Conservation (phyloP, 805 yeast genomes). For the Candida dajiaensis region DNA sequence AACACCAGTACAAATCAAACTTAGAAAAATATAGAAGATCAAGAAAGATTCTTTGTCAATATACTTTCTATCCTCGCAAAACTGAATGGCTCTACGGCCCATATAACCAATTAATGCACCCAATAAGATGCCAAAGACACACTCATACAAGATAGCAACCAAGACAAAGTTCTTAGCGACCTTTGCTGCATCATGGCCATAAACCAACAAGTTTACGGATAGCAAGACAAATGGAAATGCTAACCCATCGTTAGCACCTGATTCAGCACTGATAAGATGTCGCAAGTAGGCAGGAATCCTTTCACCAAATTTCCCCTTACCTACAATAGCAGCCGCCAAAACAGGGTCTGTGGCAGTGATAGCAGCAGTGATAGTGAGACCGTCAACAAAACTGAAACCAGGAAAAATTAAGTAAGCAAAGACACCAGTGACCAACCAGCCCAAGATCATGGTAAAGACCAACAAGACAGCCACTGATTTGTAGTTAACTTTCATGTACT, state of each 20-base stretch:
- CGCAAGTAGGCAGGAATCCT: slow-evolving; percentile 90
- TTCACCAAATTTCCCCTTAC: slow-evolving; percentile 85
- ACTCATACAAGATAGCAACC: slow-evolving; percentile 71
- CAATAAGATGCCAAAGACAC: slow-evolving; percentile 67
- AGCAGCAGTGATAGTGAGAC: slow-evolving; percentile 74
- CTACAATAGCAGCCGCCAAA: slow-evolving; percentile 92
- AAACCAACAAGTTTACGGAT: slow-evolving; percentile 57
- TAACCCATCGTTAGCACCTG: slow-evolving; percentile 91
- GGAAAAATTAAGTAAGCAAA: slow-evolving; percentile 77
- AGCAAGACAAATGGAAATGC: slow-evolving; percentile 83
- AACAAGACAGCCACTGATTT: slow-evolving; percentile 65
- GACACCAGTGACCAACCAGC: slow-evolving; percentile 78
- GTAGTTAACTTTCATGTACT: slow-evolving; percentile 83
- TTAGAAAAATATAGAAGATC: slow-evolving; percentile 74
- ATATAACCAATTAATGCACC: slow-evolving; percentile 68
- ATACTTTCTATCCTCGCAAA: slow-evolving; percentile 59
- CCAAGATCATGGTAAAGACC: slow-evolving; percentile 81
- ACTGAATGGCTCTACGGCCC: slow-evolving; percentile 64
- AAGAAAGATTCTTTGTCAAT: slow-evolving; percentile 86
- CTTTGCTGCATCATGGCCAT: slow-evolving; percentile 55
- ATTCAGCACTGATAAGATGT: slow-evolving; percentile 74
- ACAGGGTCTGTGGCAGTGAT: slow-evolving; percentile 94
- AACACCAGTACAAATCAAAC: slow-evolving; percentile 80
- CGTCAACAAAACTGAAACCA: slow-evolving; percentile 60
- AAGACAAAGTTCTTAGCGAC: slow-evolving; percentile 76